Evolutionary conservation across 495 filamentous ascomycete species (phyloP), one percentile per base, ranked within the genome.

Genomic region (Aspergillus egyptiacus): DNA sequence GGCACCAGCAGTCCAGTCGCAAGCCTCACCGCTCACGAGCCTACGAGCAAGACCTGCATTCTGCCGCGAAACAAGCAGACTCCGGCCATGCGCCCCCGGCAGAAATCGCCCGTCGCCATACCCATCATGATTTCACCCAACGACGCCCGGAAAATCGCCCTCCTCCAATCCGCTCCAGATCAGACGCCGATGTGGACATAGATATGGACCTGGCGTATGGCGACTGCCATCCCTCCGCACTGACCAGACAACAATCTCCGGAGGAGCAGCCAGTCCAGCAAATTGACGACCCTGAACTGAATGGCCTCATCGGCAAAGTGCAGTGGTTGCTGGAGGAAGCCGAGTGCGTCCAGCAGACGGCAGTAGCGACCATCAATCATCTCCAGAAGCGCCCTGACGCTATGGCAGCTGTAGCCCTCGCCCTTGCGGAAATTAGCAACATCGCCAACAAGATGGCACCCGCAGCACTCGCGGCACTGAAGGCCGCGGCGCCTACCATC

Each of bases 301-400:
- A 79, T 39, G 74, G 64, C 14, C 78, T 91, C 20, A 78, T 94
- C 32, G 69, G 68, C 35, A 80, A 78, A 46, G 81, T 91, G 18
- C 85, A 91, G 62, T 63, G 65, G 46, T 70, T 95, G 4, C 69
- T 96, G 0, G 81, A 90, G 51, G 89, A 96, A 60, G 87, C 87
- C 8, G 83, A 95, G 58, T 95, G 90, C 65, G 53, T 95, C 24
- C 89, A 95, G 22, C 81, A 93, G 61, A 83, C 82, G n/a, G 90
- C 84, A 5, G 84, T 80, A 0, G 73, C 83, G 18, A 95, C 87
- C 31, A 95, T 98, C 51, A 68, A 82, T n/a, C 84, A 86, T 45
- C 75, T 98, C 6, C 89, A 97, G 58, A 82, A 86, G 50, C 89
- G 93, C 46, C 93, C 93, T 0, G 88, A 98, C 53, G 89, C 89